Percentiles rank a stretch among this genome's conserved stretches.
These are phyloP conservation scores for Mortierella antarctica DNA, from an alignment of 192 early-diverging fungal species.

Conservation along the genomic window DNA sequence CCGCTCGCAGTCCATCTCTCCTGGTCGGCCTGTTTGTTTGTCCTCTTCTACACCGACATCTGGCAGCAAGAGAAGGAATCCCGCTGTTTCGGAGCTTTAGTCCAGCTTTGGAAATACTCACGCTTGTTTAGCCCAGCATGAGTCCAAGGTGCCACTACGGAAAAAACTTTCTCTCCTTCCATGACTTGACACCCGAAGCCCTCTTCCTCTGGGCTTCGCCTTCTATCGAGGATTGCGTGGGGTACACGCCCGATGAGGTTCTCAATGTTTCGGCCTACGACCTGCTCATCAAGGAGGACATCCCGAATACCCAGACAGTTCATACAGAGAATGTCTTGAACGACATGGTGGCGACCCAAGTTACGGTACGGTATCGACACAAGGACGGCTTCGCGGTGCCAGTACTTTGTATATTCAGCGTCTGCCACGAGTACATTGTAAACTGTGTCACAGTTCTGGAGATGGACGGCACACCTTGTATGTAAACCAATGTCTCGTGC, in stretches of 20 bases:
- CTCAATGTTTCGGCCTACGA: constrained; percentile 41
- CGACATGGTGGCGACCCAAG: constrained; percentile 42
- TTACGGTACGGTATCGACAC: constrained; percentile 31
- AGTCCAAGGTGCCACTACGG: background rate
- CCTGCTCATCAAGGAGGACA: constrained; percentile 44
- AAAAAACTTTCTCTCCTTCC: constrained; percentile 52
- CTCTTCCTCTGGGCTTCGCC: constrained; percentile 43
- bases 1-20: too few species aligned
- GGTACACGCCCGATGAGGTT: constrained; percentile 56
- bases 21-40: too few species aligned
- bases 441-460: too few species aligned
- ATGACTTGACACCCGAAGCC: constrained; percentile 47
- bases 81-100: too few species aligned
- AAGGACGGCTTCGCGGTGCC: constrained; percentile 27
- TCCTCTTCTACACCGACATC: background rate
- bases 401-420: background rate
- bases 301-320: background rate
- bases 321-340: constrained; percentile 46
- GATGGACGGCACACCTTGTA: too few species aligned
- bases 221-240: constrained; percentile 51
- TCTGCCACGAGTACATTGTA: constrained; percentile 1
- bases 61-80: background rate
- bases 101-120: too few species aligned
- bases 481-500: too few species aligned
- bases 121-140: too few species aligned